A percentile compares a stretch with the other conserved stretches of the same genome.
Conservation (phyloP, 202 grass and related monocot genomes). For the Brachypodium distachyon region DNA sequence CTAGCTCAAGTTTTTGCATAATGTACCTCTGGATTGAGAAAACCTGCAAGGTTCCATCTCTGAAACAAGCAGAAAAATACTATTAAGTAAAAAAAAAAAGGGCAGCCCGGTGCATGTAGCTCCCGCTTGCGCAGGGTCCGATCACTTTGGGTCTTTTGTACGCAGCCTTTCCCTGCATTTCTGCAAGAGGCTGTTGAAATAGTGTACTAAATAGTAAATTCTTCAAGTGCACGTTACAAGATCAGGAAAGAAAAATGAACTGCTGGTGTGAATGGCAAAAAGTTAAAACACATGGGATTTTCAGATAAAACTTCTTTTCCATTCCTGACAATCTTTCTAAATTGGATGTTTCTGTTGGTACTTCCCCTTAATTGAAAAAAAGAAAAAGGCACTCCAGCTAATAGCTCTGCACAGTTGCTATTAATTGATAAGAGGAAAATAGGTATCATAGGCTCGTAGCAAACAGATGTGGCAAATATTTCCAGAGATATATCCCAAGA, state of each 20-base stretch:
- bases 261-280: neutral
- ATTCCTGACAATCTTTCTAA: neutral
- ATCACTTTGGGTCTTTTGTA: too few species aligned
- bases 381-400: neutral
- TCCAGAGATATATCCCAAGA: neutral
- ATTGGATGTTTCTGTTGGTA: neutral
- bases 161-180: too few species aligned
- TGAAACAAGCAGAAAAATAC: slow-evolving; percentile 19
- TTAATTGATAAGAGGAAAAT: neutral
- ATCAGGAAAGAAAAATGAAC: neutral
- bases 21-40: slow-evolving; percentile 79
- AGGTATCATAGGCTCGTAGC: too few species aligned
- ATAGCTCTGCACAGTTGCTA: neutral
- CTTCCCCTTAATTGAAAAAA: neutral
- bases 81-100: neutral
- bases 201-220: neutral
- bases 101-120: too few species aligned
- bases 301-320: neutral
- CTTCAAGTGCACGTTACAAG: neutral
- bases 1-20: slow-evolving; percentile 54
- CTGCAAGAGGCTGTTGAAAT: too few species aligned
- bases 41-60: slow-evolving; percentile 47
- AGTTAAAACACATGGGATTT: neutral
- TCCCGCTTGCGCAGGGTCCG: too few species aligned
- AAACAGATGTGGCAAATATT: neutral